A percentile compares a stretch with the other conserved stretches of the same genome.
These are phyloP conservation scores for Pseudogymnoascus sp. DNA, from an alignment of 2,329 filamentous ascomycete species.

Conservation along the genomic window DNA sequence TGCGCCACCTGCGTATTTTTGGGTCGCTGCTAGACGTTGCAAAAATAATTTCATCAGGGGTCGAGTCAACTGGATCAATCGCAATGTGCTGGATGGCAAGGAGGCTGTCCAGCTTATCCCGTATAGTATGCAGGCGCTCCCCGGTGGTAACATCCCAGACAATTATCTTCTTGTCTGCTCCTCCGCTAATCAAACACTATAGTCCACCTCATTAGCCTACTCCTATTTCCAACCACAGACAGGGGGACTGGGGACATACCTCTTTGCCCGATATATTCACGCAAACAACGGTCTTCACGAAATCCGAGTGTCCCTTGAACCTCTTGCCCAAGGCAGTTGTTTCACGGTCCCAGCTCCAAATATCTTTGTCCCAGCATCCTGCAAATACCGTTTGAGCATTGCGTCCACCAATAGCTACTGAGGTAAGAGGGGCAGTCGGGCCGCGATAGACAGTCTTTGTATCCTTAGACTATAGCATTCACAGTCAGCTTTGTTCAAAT, in stretches of 20 bases:
- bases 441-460: constrained; percentile 55
- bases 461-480: constrained; percentile 33
- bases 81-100: constrained; percentile 74
- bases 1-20: constrained; percentile 69
- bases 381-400: constrained; percentile 61
- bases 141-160: constrained; percentile 72
- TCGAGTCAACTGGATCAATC: constrained; percentile 59
- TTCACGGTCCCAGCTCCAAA: constrained; percentile 75
- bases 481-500: background rate
- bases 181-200: constrained; percentile 59
- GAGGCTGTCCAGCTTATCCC: constrained; percentile 62
- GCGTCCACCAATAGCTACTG: constrained; percentile 57
- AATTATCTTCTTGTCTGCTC: constrained; percentile 71
- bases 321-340: constrained; percentile 47
- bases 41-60: constrained; percentile 45
- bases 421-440: constrained; percentile 72
- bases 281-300: constrained; percentile 74
- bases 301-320: constrained; percentile 76
- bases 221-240: background rate
- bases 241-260: constrained; percentile 23
- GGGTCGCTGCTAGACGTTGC: constrained; percentile 77
- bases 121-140: constrained; percentile 64
- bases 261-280: constrained; percentile 53
- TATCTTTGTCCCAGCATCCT: constrained; percentile 87
- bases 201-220: constrained; percentile 13